Evolutionary conservation across 2,329 filamentous ascomycete genomes (phyloP).

Genomic region (Colletotrichum sp.): DNA sequence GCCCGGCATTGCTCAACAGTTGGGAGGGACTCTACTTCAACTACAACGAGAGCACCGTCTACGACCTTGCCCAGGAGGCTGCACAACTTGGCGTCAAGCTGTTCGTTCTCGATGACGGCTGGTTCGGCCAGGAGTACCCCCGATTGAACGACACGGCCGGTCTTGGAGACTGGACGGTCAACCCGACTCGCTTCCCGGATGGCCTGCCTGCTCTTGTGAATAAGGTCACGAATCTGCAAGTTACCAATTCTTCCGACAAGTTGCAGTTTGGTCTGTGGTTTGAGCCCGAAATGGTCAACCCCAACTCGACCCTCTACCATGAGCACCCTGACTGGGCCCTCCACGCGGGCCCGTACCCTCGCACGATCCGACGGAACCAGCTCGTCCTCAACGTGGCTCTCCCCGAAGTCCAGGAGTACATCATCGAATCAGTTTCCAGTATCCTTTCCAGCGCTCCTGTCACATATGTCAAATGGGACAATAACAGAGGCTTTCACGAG

Average conservation of each 20-base stretch:
- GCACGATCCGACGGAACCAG: slow-evolving; percentile 61
- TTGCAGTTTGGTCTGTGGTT: slow-evolving; percentile 70
- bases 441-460: slow-evolving; percentile 60
- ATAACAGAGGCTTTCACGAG: slow-evolving; percentile 70
- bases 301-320: slow-evolving; percentile 64
- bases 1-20: slow-evolving; percentile 65
- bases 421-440: slow-evolving; percentile 59
- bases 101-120: slow-evolving; percentile 71
- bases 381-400: slow-evolving; percentile 67
- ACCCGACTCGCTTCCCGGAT: slow-evolving; percentile 62
- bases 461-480: slow-evolving; percentile 71
- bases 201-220: slow-evolving; percentile 58
- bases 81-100: slow-evolving; percentile 65
- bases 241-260: slow-evolving; percentile 48
- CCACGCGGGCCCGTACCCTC: slow-evolving; percentile 59
- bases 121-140: slow-evolving; percentile 69
- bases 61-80: slow-evolving; percentile 59
- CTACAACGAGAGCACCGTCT: slow-evolving; percentile 61
- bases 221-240: slow-evolving; percentile 53
- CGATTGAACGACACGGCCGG: slow-evolving; percentile 62
- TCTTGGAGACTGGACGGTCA: slow-evolving; percentile 68
- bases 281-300: slow-evolving; percentile 72
- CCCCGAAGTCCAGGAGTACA: slow-evolving; percentile 66
- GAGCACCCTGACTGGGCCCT: slow-evolving; percentile 70
- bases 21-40: slow-evolving; percentile 69